Conservation (phyloP, 352 stramenopile genomes). For the Phytophthora sojae region DNA sequence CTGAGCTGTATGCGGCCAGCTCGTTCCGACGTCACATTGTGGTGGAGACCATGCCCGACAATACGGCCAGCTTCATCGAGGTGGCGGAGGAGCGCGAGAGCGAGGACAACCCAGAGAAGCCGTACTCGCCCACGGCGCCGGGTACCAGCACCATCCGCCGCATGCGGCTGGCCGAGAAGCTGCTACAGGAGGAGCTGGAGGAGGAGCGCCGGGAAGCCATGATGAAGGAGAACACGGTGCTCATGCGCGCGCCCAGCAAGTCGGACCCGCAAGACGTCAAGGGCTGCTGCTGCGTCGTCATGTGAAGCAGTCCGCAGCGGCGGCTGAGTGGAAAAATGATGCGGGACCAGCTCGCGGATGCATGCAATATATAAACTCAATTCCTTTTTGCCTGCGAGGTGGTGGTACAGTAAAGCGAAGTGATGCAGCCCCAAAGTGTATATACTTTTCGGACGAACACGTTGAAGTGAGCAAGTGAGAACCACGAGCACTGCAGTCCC, state of each 20-base stretch:
- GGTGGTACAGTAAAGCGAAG: neutral
- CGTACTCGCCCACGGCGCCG: slow-evolving; percentile 72
- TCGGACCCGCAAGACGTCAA: slow-evolving; percentile 39
- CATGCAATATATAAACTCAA: slow-evolving; percentile 38
- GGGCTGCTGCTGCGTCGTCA: slow-evolving; percentile 69
- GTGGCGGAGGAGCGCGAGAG: slow-evolving; percentile 51
- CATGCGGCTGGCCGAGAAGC: slow-evolving; percentile 70
- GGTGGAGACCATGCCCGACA: slow-evolving; percentile 62
- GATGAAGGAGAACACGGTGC: slow-evolving; percentile 59
- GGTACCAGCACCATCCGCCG: slow-evolving; percentile 66
- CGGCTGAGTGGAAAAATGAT: slow-evolving; percentile 11
- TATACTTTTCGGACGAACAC: slow-evolving; percentile 7
- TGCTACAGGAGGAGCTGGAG: slow-evolving; percentile 69
- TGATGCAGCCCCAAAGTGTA: slow-evolving; percentile 16
- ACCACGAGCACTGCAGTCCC: neutral
- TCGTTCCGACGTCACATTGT: slow-evolving; percentile 75
- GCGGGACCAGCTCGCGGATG: slow-evolving; percentile 18
- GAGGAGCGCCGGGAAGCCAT: slow-evolving; percentile 62
- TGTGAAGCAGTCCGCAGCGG: slow-evolving; percentile 38
- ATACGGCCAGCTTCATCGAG: slow-evolving; percentile 75
- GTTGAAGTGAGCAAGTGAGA: slow-evolving; percentile 24
- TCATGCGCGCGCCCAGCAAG: slow-evolving; percentile 42
- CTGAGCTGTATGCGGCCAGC: slow-evolving; percentile 42
- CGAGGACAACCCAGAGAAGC: slow-evolving; percentile 47
- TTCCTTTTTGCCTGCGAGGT: slow-evolving; percentile 4